These are phyloP conservation scores for Tanacetum coccineum DNA, from an alignment of 129 eudicot genomes.

Conservation along the genomic window DNA sequence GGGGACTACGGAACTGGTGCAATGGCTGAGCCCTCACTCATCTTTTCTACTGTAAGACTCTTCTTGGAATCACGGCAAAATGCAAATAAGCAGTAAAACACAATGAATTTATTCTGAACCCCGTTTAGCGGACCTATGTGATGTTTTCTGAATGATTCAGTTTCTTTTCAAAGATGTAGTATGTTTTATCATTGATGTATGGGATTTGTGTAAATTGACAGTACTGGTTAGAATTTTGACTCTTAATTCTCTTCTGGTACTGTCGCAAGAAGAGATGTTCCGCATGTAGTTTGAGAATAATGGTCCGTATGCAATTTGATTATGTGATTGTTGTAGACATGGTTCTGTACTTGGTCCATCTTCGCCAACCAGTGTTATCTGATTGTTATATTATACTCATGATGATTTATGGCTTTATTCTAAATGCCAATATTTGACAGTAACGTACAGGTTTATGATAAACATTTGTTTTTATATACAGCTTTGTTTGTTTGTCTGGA, in stretches of 20 bases:
- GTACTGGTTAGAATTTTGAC: background rate
- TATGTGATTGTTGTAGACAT: background rate
- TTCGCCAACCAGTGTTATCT: background rate
- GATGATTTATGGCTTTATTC: too few species aligned
- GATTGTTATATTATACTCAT: background rate
- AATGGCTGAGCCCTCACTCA: conserved; percentile 93
- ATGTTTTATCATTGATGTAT: background rate
- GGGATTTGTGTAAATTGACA: conserved; percentile 9
- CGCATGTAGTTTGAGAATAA: background rate
- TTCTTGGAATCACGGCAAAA: conserved; percentile 54
- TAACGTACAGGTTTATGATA: too few species aligned
- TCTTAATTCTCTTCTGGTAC: conserved; percentile 6
- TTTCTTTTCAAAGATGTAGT: conserved; percentile 3
- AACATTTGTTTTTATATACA: too few species aligned
- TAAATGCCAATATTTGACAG: too few species aligned
- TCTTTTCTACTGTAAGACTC: conserved; percentile 66
- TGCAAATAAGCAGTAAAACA: conserved; percentile 20
- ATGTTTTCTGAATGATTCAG: background rate
- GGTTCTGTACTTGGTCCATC: background rate
- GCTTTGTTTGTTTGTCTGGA: too few species aligned
- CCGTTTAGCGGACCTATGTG: background rate
- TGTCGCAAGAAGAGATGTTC: background rate
- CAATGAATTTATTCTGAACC: conserved; percentile 21
- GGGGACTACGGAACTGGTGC: conserved; percentile 97
- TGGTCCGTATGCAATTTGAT: background rate